Evolutionary conservation across 208 protist species (phyloP).

Genomic region (Phytomonas serpens): DNA sequence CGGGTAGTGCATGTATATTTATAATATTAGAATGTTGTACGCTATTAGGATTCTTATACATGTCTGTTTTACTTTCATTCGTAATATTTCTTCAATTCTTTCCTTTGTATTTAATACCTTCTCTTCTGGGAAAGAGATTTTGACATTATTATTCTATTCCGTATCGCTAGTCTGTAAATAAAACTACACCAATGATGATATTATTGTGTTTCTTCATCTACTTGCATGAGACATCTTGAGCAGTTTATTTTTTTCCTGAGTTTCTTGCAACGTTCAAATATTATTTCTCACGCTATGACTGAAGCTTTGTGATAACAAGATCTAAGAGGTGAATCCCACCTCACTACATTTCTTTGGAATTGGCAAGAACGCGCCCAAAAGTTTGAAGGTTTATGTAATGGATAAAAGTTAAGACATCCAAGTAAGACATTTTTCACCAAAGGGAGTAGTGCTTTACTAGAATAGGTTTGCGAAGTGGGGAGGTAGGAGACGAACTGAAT

Average conservation of each 20-base stretch:
- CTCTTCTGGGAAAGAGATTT: background rate
- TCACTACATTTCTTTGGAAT: background rate
- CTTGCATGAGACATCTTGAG: background rate
- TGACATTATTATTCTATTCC: background rate
- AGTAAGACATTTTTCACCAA: background rate
- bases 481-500: background rate
- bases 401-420: background rate
- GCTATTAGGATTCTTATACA: background rate
- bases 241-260: background rate
- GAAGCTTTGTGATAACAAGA: background rate
- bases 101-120: background rate
- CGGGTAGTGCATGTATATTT: background rate
- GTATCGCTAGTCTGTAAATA: background rate
- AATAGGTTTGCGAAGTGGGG: background rate
- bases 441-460: background rate
- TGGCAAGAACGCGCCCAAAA: background rate
- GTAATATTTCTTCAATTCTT: background rate
- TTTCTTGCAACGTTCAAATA: background rate
- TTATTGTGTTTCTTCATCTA: background rate
- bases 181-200: background rate
- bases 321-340: background rate
- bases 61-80: background rate
- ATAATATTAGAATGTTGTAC: background rate
- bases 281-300: background rate
- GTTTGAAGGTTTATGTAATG: background rate